Base-by-base conservation (phyloP, 2,329 filamentous ascomycete species). In the Aspergillus pseudoglaucus region DNA sequence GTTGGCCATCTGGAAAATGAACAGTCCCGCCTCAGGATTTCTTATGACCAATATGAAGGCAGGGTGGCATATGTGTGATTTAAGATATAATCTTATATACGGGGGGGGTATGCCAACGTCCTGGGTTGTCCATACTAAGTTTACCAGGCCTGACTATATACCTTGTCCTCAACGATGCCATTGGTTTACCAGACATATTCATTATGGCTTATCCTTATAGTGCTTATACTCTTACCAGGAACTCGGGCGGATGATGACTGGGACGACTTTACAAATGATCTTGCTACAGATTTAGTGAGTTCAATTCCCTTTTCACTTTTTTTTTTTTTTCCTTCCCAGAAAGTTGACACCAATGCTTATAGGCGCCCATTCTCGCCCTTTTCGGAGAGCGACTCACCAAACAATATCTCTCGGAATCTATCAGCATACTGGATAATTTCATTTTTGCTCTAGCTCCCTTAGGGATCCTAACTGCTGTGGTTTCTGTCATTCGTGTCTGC, bases 361-460 rank as follows among this genome's bases (percentile, higher is more conserved):
- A 68, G 62, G 64, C 66, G 12, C 66, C 65, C 1, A 48, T 70
- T 3, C 64, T 71, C 9, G 53, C 63, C 7, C 59, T 74, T 1
- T 77, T 77, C 33, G 75, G 74, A 1, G 74, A 77, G 37, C 61
- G 67, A 17, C 66, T 75, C 3, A 71, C 73, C 0, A 76, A 71
- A 55, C 74, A 77, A 53, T 77, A 74, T 46, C 64, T 77, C 20
- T 75, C 71, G 42, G 66, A 75, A 30, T 68, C 69, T 0, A 62
- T 70, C 2, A 65, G 60, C 2, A 59, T 65, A 41, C 55, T 69
- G 0, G 76, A 78, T 37, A 68, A 70, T 33, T 56, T 78, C 2
- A 68, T 75, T 3, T 66, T 79, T n/a, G 69, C 75, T 0, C 63
- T 76, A 43, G 73, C 66, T 0, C 75, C 75, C 0, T 47, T 78